Conservation (phyloP, 2,329 filamentous ascomycete genomes). For the Sclerotinia glacialis region DNA sequence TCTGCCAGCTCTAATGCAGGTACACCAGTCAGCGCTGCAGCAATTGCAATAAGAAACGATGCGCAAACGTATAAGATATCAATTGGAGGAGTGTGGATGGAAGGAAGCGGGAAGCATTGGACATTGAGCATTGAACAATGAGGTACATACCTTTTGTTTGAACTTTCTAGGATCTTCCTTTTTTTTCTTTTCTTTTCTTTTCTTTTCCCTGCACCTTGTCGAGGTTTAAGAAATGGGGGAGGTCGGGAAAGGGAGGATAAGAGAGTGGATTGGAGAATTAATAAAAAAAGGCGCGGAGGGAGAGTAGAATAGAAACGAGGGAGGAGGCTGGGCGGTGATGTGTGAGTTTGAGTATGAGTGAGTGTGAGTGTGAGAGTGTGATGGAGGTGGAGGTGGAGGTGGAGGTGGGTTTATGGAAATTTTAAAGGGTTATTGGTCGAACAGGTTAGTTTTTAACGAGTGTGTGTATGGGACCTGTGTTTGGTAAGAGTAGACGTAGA, state of each 20-base stretch:
- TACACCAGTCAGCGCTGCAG: conserved; percentile 39
- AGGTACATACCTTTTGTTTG: conserved; percentile 33
- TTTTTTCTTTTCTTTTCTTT: background rate
- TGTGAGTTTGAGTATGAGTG: too few species aligned
- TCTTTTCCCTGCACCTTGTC: conserved; percentile 27
- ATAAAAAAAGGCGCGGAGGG: conserved; percentile 29
- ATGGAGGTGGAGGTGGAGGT: conserved; percentile 31
- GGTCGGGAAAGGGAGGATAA: conserved; percentile 34
- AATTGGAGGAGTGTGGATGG: conserved; percentile 24
- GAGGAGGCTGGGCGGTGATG: conserved; percentile 33
- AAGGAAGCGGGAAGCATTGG: conserved; percentile 31
- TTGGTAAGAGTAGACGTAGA: conserved; percentile 19
- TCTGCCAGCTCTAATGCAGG: conserved; percentile 41
- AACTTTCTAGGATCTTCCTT: background rate
- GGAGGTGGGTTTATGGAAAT: conserved; percentile 24
- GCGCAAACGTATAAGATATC: conserved; percentile 13
- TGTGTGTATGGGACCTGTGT: background rate
- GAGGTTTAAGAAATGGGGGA: conserved; percentile 33
- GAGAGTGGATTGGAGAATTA: conserved; percentile 34
- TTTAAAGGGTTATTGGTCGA: conserved; percentile 22
- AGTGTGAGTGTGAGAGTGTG: conserved; percentile 34
- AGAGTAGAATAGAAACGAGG: conserved; percentile 24
- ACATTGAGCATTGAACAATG: conserved; percentile 12
- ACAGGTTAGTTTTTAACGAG: conserved; percentile 19
- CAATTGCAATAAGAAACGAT: conserved; percentile 32